These are phyloP conservation scores for Phytophthora europaea DNA, from an alignment of 352 stramenopile species.

Conservation along the genomic window DNA sequence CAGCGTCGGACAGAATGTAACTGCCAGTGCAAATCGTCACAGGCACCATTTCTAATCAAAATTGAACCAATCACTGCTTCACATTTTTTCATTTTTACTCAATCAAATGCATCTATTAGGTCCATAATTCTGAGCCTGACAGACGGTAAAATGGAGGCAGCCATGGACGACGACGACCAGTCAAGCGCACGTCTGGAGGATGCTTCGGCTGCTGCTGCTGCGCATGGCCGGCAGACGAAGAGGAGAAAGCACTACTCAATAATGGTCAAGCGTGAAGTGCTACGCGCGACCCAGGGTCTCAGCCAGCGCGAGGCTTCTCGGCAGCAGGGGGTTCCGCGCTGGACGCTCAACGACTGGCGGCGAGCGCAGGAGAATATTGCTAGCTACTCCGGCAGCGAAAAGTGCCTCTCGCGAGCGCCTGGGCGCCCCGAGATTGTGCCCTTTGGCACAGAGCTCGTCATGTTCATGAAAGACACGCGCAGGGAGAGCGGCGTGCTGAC, in stretches of 20 bases:
- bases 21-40: no score
- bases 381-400: neutral
- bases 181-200: no score
- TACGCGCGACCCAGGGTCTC: constrained; percentile 3
- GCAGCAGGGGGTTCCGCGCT: neutral
- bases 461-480: constrained; percentile 9
- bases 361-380: neutral
- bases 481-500: no score
- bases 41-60: neutral
- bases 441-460: constrained; percentile 2
- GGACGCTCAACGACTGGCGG: constrained; percentile 1
- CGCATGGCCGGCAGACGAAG: neutral
- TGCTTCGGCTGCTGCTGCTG: no score
- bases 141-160: constrained; percentile 6
- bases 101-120: neutral
- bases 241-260: neutral
- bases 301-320: neutral
- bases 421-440: neutral
- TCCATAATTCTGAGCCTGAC: neutral
- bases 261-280: neutral
- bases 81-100: neutral
- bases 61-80: no score
- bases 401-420: neutral
- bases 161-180: no score
- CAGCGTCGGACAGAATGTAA: neutral